Base-by-base conservation (phyloP, 371 early-diverging fungal species). In the Lichtheimia ornata region DNA sequence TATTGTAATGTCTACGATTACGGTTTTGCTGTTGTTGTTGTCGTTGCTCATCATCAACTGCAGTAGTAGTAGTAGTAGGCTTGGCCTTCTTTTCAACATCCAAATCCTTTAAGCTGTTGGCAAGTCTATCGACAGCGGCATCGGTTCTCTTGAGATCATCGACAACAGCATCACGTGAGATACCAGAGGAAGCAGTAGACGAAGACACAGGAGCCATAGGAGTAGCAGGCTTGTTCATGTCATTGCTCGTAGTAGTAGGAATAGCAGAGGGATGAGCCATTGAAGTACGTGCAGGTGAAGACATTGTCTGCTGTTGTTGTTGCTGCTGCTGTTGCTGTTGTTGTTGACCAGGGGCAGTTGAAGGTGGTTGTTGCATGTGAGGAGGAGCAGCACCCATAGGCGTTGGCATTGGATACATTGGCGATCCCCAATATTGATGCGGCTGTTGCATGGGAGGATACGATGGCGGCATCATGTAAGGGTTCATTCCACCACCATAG, bases 401-500 rank as follows among this genome's bases (percentile, higher is more conserved):
- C 58, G 42, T 62, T 13, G 56, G 63, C 42, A 64, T 55, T 43
- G 67, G 67, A 63, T 67, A 67, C 66, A 64, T 64, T 17, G 66
- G 63, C 5, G 66, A 30, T 51, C 60, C 64, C 72, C 70, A 67
- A 40, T 65, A 67, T 52, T 61, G 58, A n/a, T 53, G 64, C 7
- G 43, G 53, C 6, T 60, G 62, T 22, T 52, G 60, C 35, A 43
- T 52, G n/a, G 65, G 53, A 27, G 67, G 73, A 44, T 68, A 62
- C 18, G 66, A 63, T 52, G n/a, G 22, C 2, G 68, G 69, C 67
- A 67, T 70, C 68, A 63, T 67, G 62, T 76, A 73, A 53, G 79
- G 75, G 45, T 73, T 73, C 62, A 69, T 67, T 4, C 54, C 63
- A 51, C 18, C 69, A 44, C 74, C 70, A 58, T 76, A 78, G 4